Percentiles rank a stretch among this genome's conserved stretches.
These are phyloP conservation scores for Rhynchospora pubera DNA, from an alignment of 176 grass and related monocot species.

Conservation along the genomic window DNA sequence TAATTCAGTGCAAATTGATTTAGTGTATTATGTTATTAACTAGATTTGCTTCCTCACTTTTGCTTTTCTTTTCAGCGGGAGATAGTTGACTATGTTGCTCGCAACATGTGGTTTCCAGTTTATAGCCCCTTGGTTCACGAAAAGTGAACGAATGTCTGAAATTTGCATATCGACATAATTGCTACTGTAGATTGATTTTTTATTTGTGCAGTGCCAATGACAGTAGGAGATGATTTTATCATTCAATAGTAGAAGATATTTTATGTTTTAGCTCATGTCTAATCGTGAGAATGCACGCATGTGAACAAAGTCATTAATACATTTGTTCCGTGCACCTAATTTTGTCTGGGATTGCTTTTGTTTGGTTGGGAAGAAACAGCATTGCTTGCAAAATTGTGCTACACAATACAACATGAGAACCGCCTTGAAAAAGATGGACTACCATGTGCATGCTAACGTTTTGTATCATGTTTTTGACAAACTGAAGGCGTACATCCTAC, in stretches of 20 bases:
- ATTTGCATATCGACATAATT: conserved; percentile 4
- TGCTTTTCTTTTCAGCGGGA: conserved; percentile 47
- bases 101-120: conserved; percentile 94
- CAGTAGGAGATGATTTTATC: neutral
- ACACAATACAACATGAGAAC: neutral
- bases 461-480: neutral
- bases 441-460: neutral
- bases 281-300: neutral
- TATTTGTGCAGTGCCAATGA: neutral
- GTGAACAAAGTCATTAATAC: neutral
- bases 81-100: conserved; percentile 57
- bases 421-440: neutral
- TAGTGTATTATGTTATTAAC: neutral
- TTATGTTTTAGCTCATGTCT: neutral
- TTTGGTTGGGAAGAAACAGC: neutral
- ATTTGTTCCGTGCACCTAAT: neutral
- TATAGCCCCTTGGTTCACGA: conserved; percentile 88
- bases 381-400: neutral
- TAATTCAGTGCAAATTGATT: neutral
- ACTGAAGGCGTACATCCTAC: neutral
- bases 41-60: neutral
- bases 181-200: conserved; percentile 1
- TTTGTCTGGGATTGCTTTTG: neutral
- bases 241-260: neutral
- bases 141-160: conserved; percentile 35